Evolutionary conservation across 192 early-diverging fungal species (phyloP).

Genomic region (Thoreauomyces humboldtii): DNA sequence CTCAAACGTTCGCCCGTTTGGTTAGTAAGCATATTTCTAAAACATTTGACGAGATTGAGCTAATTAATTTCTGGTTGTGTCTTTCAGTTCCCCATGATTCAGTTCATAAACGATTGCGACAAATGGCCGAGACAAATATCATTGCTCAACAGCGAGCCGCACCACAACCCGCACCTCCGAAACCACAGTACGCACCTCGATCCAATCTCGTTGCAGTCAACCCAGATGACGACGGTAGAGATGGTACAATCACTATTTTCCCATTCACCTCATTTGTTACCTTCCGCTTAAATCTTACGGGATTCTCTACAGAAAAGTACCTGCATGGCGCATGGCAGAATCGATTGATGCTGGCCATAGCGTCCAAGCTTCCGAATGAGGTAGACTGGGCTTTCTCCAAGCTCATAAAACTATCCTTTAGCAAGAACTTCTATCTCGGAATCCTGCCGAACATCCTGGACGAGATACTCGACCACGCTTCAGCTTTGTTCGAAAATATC

Average conservation of each 20-base stretch:
- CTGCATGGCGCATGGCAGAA: slow-evolving; percentile 66
- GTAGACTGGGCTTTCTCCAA: slow-evolving; percentile 85
- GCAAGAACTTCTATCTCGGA: slow-evolving; percentile 65
- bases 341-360: slow-evolving; percentile 69
- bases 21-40: no score
- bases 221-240: slow-evolving; percentile 36
- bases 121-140: slow-evolving; percentile 21
- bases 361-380: slow-evolving; percentile 82
- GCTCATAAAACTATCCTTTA: slow-evolving; percentile 68
- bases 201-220: slow-evolving; percentile 8
- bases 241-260: slow-evolving; percentile 18
- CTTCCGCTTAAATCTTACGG: background rate
- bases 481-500: slow-evolving; percentile 66
- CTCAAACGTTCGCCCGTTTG: no score
- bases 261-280: background rate
- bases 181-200: background rate
- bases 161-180: background rate
- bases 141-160: background rate
- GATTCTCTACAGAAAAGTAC: slow-evolving; percentile 52
- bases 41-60: no score
- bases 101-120: slow-evolving; percentile 15
- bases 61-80: no score
- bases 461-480: slow-evolving; percentile 55
- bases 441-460: slow-evolving; percentile 66
- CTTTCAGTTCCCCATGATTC: no score